Conservation (phyloP, 495 filamentous ascomycete species). For the Penicillium steckii region DNA sequence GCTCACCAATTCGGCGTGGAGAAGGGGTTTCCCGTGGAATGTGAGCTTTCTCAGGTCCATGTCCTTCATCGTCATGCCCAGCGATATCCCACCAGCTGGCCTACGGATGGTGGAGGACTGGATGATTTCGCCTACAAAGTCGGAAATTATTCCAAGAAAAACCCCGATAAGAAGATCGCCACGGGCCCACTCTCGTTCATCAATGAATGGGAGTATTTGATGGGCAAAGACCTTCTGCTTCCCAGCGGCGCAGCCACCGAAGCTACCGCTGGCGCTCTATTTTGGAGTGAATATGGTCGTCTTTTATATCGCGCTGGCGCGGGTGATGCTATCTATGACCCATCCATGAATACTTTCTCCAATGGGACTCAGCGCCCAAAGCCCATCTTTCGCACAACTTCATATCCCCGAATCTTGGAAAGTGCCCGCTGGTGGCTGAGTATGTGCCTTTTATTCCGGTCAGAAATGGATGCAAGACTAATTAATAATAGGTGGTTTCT, state of each 20-base stretch:
- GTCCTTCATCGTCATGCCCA: slow-evolving; percentile 53
- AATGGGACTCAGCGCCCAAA: slow-evolving; percentile 47
- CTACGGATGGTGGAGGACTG: slow-evolving; percentile 45
- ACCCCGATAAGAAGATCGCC: slow-evolving; percentile 31
- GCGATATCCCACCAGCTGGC: slow-evolving; percentile 41
- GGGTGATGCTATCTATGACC: slow-evolving; percentile 42
- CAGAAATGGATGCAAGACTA: neutral
- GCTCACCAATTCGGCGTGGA: slow-evolving; percentile 39
- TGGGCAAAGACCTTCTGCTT: slow-evolving; percentile 42
- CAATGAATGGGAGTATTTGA: slow-evolving; percentile 49
- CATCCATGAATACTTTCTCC: slow-evolving; percentile 36
- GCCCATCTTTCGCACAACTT: slow-evolving; percentile 49
- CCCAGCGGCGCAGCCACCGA: slow-evolving; percentile 50
- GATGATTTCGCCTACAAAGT: slow-evolving; percentile 46
- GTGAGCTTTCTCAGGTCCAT: slow-evolving; percentile 53
- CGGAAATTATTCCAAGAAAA: slow-evolving; percentile 38
- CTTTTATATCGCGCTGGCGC: slow-evolving; percentile 44
- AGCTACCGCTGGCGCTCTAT: slow-evolving; percentile 45
- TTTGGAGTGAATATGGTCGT: slow-evolving; percentile 56
- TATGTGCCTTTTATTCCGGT: slow-evolving; percentile 12
- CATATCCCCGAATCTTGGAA: slow-evolving; percentile 49
- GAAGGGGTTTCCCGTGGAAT: slow-evolving; percentile 48
- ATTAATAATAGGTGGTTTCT: slow-evolving; percentile 31
- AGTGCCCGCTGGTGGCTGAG: slow-evolving; percentile 44
- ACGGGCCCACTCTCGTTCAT: slow-evolving; percentile 49